Conservation (phyloP, 331 rosid species). For the Phaseolus coccineus region DNA sequence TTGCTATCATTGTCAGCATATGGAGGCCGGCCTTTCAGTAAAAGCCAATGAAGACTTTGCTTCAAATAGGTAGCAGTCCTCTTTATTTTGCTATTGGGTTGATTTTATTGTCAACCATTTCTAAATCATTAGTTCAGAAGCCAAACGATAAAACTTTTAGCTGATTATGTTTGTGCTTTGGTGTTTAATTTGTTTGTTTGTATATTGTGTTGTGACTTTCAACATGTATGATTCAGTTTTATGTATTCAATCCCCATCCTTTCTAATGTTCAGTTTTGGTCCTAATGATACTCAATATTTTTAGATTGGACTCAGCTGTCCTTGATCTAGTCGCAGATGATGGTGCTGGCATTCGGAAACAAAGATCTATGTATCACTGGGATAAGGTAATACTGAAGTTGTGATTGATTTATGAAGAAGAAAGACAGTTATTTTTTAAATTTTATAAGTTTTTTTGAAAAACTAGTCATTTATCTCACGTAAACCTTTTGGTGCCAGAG, state of each 20-base stretch:
- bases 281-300: slow-evolving; percentile 37
- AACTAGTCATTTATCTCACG: slow-evolving; percentile 34
- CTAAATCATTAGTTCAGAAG: slow-evolving; percentile 13
- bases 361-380: slow-evolving; percentile 90
- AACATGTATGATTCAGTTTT: slow-evolving; percentile 28
- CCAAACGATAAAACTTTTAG: slow-evolving; percentile 3
- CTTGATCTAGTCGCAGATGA: slow-evolving; percentile 93
- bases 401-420: not conserved
- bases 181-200: slow-evolving; percentile 14
- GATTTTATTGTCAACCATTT: slow-evolving; percentile 7
- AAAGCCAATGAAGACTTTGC: slow-evolving; percentile 75
- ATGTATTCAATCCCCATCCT: not conserved
- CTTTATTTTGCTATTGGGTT: not conserved
- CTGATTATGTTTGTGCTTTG: slow-evolving; percentile 32
- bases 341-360: slow-evolving; percentile 79
- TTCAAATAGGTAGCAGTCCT: slow-evolving; percentile 72
- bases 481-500: slow-evolving; percentile 66
- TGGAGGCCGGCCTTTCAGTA: slow-evolving; percentile 86
- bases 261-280: slow-evolving; percentile 30
- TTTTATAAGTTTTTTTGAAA: slow-evolving; percentile 11
- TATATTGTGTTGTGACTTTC: slow-evolving; percentile 25
- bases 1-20: slow-evolving; percentile 65
- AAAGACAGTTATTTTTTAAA: not conserved
- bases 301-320: slow-evolving; percentile 89
- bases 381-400: slow-evolving; percentile 68